These are phyloP conservation scores for Colletotrichum godetiae DNA, from an alignment of 2,329 filamentous ascomycete species.

Conservation along the genomic window DNA sequence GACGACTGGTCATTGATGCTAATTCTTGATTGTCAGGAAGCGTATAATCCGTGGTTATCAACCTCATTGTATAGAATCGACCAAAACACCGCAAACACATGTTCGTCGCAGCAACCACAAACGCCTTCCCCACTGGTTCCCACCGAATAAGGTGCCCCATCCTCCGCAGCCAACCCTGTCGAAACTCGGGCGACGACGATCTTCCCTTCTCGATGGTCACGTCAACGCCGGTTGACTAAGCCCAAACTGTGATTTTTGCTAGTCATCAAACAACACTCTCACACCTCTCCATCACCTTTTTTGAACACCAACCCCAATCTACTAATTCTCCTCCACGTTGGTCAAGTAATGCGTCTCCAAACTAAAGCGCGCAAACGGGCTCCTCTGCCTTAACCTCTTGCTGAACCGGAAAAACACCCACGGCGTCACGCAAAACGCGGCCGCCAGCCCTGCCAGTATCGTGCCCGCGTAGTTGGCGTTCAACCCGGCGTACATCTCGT, in stretches of 20 bases:
- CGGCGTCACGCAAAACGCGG: slow-evolving; percentile 37
- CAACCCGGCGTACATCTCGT: slow-evolving; percentile 38
- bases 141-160: slow-evolving; percentile 32
- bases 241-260: not conserved
- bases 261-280: not conserved
- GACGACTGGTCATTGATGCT: not conserved
- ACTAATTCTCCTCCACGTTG: slow-evolving; percentile 33
- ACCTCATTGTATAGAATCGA: not conserved
- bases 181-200: slow-evolving; percentile 22
- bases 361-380: slow-evolving; percentile 41
- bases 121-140: slow-evolving; percentile 30
- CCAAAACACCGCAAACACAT: slow-evolving; percentile 6
- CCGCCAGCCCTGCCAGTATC: slow-evolving; percentile 38
- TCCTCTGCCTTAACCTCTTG: slow-evolving; percentile 37
- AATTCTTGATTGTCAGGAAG: not conserved
- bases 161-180: slow-evolving; percentile 21
- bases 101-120: slow-evolving; percentile 24
- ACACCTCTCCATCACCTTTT: not conserved
- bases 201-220: not conserved
- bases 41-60: not conserved
- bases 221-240: slow-evolving; percentile 7
- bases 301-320: not conserved
- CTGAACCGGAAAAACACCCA: slow-evolving; percentile 40
- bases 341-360: slow-evolving; percentile 36
- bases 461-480: slow-evolving; percentile 40